phyloP scores from a whole-genome alignment of 176 grass and related monocot species.

The Hordeum marinum region DNA sequence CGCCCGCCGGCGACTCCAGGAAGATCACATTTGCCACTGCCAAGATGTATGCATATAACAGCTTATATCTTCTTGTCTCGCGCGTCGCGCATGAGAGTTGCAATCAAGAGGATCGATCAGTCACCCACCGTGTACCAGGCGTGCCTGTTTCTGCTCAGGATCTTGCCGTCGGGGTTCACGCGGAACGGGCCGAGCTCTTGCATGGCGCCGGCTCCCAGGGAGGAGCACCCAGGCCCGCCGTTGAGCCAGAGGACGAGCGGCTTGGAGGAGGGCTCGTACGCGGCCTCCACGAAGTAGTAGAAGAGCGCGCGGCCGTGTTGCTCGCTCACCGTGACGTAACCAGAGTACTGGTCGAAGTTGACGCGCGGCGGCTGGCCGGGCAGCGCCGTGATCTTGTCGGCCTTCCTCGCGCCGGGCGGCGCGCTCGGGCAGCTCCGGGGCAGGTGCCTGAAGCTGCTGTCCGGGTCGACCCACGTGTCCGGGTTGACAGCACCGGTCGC shows the following conservation, averaged over 20 bases:
- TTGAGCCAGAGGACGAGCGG: conserved; percentile 74
- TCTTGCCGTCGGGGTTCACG: too few species aligned
- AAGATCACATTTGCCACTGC: too few species aligned
- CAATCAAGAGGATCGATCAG: neutral
- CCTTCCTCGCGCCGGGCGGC: too few species aligned
- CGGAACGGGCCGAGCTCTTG: too few species aligned
- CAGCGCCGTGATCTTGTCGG: too few species aligned
- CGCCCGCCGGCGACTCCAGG: too few species aligned
- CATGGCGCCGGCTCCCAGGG: conserved; percentile 37
- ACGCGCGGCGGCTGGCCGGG: too few species aligned
- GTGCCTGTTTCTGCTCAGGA: too few species aligned
- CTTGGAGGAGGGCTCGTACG: conserved; percentile 6
- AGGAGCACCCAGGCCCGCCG: conserved; percentile 64
- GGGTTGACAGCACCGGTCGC: neutral
- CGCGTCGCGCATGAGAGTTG: neutral
- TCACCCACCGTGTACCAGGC: neutral
- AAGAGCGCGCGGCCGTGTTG: neutral
- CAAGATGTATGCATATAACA: too few species aligned
- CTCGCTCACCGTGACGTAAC: conserved; percentile 53
- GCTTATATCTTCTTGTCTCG: too few species aligned
- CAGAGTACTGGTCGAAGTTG: too few species aligned
- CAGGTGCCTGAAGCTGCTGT: neutral
- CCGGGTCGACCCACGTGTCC: neutral
- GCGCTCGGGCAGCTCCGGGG: too few species aligned
- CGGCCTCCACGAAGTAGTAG: conserved; percentile 47